Conservation (phyloP, 768 basidiomycete genomes). For the Pisolithus tinctorius region DNA sequence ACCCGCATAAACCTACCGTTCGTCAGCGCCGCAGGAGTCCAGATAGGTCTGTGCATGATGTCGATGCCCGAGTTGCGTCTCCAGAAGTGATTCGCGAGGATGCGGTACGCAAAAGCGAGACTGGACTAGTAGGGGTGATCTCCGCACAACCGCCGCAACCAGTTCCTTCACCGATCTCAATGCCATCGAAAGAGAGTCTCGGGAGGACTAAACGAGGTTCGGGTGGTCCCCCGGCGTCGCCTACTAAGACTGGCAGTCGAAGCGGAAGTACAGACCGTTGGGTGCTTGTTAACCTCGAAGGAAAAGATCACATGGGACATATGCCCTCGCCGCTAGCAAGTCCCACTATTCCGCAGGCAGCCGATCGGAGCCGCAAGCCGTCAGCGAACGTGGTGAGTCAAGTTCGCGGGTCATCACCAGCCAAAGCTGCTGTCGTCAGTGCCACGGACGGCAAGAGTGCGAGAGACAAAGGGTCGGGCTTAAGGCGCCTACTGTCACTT, state of each 20-base stretch:
- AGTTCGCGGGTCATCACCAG: slow-evolving; percentile 38
- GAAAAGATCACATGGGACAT: slow-evolving; percentile 28
- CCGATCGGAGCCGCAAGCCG: slow-evolving; percentile 22
- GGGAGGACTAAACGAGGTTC: slow-evolving; percentile 18
- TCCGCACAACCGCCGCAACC: slow-evolving; percentile 24
- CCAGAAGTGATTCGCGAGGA: slow-evolving; percentile 45
- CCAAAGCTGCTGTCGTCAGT: slow-evolving; percentile 57
- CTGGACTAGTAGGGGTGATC: slow-evolving; percentile 50
- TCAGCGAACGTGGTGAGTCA: slow-evolving; percentile 21
- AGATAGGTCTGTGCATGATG: slow-evolving; percentile 40
- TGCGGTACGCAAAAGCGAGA: slow-evolving; percentile 53
- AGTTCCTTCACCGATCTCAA: slow-evolving; percentile 19
- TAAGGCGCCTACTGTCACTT: slow-evolving; percentile 27
- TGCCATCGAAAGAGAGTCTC: slow-evolving; percentile 19
- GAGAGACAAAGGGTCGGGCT: slow-evolving; percentile 24
- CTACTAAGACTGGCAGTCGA: slow-evolving; percentile 27
- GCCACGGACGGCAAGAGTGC: slow-evolving; percentile 38
- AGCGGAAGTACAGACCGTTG: slow-evolving; percentile 48
- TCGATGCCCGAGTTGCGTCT: slow-evolving; percentile 42
- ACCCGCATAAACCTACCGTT: slow-evolving; percentile 20
- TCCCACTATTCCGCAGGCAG: slow-evolving; percentile 21
- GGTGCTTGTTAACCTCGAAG: slow-evolving; percentile 61
- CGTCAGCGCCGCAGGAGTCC: slow-evolving; percentile 21
- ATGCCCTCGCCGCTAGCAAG: slow-evolving; percentile 16
- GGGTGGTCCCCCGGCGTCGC: slow-evolving; percentile 22